phyloP scores from a whole-genome alignment of 2,329 filamentous ascomycete genomes.

The Fusarium stilboides region DNA sequence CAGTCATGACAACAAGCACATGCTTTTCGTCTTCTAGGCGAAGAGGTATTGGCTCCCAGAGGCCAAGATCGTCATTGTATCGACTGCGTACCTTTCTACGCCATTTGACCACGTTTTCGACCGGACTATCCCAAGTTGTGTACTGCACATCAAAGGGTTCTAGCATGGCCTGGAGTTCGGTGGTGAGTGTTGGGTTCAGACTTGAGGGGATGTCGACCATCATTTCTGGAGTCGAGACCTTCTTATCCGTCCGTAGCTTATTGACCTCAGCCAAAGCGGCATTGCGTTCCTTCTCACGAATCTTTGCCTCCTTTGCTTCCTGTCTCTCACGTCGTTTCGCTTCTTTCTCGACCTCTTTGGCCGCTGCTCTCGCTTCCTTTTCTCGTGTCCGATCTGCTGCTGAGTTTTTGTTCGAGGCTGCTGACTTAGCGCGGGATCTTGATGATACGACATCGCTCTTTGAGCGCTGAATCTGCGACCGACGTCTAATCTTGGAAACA shows the following conservation, averaged over 20 bases:
- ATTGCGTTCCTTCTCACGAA: slow-evolving; percentile 73
- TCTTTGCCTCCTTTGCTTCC: slow-evolving; percentile 73
- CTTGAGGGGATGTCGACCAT: slow-evolving; percentile 77
- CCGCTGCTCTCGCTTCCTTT: slow-evolving; percentile 62
- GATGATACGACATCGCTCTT: slow-evolving; percentile 52
- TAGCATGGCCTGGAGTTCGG: slow-evolving; percentile 67
- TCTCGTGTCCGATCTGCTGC: slow-evolving; percentile 58
- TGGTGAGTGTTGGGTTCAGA: slow-evolving; percentile 63
- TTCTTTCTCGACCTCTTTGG: slow-evolving; percentile 69
- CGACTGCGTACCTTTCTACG: slow-evolving; percentile 75
- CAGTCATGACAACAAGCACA: slow-evolving; percentile 73
- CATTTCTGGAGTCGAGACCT: slow-evolving; percentile 82
- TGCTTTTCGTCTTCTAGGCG: slow-evolving; percentile 72
- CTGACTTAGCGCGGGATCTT: slow-evolving; percentile 37
- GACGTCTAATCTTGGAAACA: slow-evolving; percentile 50
- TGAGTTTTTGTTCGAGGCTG: slow-evolving; percentile 51
- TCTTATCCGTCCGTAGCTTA: slow-evolving; percentile 80
- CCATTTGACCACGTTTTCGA: slow-evolving; percentile 75
- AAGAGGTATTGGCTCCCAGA: slow-evolving; percentile 75
- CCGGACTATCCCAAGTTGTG: slow-evolving; percentile 60
- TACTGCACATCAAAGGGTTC: slow-evolving; percentile 65
- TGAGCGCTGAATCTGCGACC: slow-evolving; percentile 50
- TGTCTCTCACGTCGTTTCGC: slow-evolving; percentile 71
- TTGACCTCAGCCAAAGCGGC: slow-evolving; percentile 81
- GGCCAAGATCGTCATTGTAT: slow-evolving; percentile 72